These are phyloP conservation scores for Furcasterigmium sp. DNA, from an alignment of 2,329 filamentous ascomycete genomes.

Conservation along the genomic window DNA sequence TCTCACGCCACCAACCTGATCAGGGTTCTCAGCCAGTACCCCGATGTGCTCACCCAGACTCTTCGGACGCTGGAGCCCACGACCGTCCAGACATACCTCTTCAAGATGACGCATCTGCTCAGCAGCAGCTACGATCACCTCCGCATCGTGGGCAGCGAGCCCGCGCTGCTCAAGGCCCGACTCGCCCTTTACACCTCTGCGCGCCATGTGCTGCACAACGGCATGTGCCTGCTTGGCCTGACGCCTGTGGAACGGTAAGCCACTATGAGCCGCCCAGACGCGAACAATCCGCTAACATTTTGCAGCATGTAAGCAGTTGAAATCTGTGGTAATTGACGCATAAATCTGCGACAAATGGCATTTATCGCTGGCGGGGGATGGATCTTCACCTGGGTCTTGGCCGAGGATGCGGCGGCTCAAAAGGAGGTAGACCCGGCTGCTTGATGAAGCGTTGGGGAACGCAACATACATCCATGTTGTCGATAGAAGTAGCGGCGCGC, in stretches of 20 bases:
- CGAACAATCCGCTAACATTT: not conserved
- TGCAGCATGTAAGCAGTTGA: not conserved
- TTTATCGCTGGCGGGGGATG: too few relatives aligned
- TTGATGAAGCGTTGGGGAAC: too few relatives aligned
- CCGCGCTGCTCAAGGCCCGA: conserved; percentile 63
- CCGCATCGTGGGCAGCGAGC: conserved; percentile 75
- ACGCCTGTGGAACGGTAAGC: conserved; percentile 58
- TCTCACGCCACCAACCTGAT: conserved; percentile 68
- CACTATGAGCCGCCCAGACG: not conserved
- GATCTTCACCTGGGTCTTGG: too few relatives aligned
- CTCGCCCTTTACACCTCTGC: conserved; percentile 75
- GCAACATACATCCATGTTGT: too few relatives aligned
- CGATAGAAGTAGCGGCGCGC: too few relatives aligned
- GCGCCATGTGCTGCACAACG: conserved; percentile 71
- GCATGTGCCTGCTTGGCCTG: conserved; percentile 76
- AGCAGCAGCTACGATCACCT: conserved; percentile 79
- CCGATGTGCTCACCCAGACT: conserved; percentile 78
- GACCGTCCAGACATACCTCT: conserved; percentile 57
- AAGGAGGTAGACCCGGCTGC: too few relatives aligned
- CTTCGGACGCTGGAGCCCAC: conserved; percentile 77
- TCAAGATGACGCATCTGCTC: conserved; percentile 79
- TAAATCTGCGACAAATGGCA: too few relatives aligned
- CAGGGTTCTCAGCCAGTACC: conserved; percentile 75
- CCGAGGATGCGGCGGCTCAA: too few relatives aligned
- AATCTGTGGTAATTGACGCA: too few relatives aligned